Percentiles rank a stretch among this genome's conserved stretches.
These are phyloP conservation scores for Linnemannia elongata DNA, from an alignment of 192 early-diverging fungal genomes.

Conservation along the genomic window DNA sequence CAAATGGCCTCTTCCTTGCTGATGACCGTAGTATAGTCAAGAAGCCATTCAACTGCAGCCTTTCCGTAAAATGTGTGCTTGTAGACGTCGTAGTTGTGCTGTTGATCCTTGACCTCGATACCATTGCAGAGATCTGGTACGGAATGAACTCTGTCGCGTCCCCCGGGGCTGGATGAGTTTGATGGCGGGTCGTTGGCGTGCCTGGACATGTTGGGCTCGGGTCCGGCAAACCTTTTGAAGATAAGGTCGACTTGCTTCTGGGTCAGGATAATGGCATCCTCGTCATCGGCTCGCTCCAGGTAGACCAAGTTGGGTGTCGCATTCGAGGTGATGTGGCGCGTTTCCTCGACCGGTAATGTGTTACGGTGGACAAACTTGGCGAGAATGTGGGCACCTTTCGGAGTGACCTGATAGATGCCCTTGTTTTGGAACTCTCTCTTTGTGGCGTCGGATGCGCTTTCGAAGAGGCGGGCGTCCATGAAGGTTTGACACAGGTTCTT, in stretches of 20 bases:
- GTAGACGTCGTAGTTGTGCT: slow-evolving; percentile 43
- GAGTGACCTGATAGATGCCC: slow-evolving; percentile 59
- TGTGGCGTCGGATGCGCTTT: slow-evolving; percentile 57
- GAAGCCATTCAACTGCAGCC: slow-evolving; percentile 63
- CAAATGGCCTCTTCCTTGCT: slow-evolving; percentile 62
- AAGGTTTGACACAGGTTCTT: slow-evolving; percentile 68
- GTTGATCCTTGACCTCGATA: slow-evolving; percentile 60
- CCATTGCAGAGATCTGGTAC: slow-evolving; percentile 50
- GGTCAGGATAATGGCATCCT: slow-evolving; percentile 61
- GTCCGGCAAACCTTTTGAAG: slow-evolving; percentile 62
- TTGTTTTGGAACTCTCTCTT: slow-evolving; percentile 63
- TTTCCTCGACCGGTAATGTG: slow-evolving; percentile 37
- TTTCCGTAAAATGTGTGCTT: slow-evolving; percentile 63
- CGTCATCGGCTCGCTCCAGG: slow-evolving; percentile 62
- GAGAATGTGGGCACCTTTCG: slow-evolving; percentile 65
- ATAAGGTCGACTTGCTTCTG: slow-evolving; percentile 52
- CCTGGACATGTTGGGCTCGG: slow-evolving; percentile 52
- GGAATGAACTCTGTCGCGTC: slow-evolving; percentile 21
- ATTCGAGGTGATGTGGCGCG: slow-evolving; percentile 48
- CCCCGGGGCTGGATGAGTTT: slow-evolving; percentile 15
- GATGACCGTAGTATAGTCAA: slow-evolving; percentile 65
- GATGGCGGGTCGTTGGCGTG: slow-evolving; percentile 2
- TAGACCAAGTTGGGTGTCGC: slow-evolving; percentile 50
- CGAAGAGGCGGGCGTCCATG: slow-evolving; percentile 64
- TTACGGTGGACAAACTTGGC: slow-evolving; percentile 63